A percentile compares a stretch with the other conserved stretches of the same genome.
These are phyloP conservation scores for Blastomyces emzantsi DNA, from an alignment of 2,329 filamentous ascomycete genomes.

Conservation along the genomic window DNA sequence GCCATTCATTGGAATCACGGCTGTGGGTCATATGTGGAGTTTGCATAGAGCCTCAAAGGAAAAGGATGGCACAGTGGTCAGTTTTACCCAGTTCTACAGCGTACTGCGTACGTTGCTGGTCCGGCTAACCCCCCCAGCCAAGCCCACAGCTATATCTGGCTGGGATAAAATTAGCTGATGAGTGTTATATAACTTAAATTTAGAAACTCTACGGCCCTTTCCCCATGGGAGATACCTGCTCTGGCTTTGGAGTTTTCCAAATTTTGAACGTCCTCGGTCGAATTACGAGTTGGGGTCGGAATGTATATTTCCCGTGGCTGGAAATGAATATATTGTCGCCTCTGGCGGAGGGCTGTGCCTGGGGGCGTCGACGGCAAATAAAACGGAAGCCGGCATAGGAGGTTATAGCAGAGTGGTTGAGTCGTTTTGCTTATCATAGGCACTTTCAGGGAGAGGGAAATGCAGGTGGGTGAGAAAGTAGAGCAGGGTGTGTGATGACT, in stretches of 20 bases:
- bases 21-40: background rate
- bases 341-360: background rate
- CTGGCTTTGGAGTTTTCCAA: background rate
- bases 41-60: background rate
- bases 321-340: background rate
- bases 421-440: background rate
- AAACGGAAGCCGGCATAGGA: background rate
- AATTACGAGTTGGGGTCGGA: background rate
- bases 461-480: too few species aligned
- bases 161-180: background rate
- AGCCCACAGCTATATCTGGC: background rate
- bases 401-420: background rate
- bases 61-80: background rate
- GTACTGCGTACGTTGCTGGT: too few species aligned
- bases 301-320: background rate
- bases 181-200: background rate
- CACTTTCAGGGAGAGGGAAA: background rate
- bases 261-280: slow-evolving; percentile 1
- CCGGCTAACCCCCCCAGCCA: too few species aligned
- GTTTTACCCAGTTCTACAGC: background rate
- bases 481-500: too few species aligned
- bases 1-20: background rate
- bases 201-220: background rate
- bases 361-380: background rate
- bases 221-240: background rate